phyloP scores from a whole-genome alignment of 2,329 filamentous ascomycete species.

The Penicillium fuscoglaucum region DNA sequence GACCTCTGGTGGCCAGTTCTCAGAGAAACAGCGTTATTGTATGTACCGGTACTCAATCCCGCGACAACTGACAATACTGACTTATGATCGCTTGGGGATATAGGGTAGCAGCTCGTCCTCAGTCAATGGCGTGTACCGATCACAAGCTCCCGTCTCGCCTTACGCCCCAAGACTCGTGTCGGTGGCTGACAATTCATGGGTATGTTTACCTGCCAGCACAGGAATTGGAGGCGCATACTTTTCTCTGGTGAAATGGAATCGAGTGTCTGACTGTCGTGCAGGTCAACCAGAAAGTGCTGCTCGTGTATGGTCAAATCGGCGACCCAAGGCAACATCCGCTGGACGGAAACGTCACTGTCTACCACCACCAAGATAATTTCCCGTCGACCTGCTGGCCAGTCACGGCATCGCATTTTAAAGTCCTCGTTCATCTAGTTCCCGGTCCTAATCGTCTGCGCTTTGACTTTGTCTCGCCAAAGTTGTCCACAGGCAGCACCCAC shows the following conservation, averaged over 20 bases:
- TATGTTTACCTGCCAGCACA: conserved; percentile 49
- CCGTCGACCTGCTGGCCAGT: conserved; percentile 85
- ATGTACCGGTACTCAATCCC: conserved; percentile 20
- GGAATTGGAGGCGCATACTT: not conserved
- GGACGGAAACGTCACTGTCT: conserved; percentile 77
- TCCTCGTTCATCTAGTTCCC: conserved; percentile 82
- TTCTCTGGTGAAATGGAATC: not conserved
- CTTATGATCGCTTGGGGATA: conserved; percentile 5
- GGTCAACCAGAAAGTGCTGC: conserved; percentile 88
- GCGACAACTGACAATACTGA: conserved; percentile 1
- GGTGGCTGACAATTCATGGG: conserved; percentile 79
- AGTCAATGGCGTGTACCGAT: conserved; percentile 45
- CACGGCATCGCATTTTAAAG: conserved; percentile 86
- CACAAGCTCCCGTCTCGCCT: conserved; percentile 65
- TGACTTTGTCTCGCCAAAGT: conserved; percentile 82
- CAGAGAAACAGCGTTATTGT: conserved; percentile 48
- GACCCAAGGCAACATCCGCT: conserved; percentile 67
- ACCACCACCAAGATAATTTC: conserved; percentile 80
- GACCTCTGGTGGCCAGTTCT: conserved; percentile 40
- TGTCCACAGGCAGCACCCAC: conserved; percentile 65
- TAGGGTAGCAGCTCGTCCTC: conserved; percentile 40
- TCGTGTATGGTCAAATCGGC: conserved; percentile 78
- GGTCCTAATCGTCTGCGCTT: conserved; percentile 86
- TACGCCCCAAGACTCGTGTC: conserved; percentile 81
- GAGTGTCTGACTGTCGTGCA: conserved; percentile 40